Evolutionary conservation across 83 land plant species (phyloP).

Genomic region (Thuja plicata): DNA sequence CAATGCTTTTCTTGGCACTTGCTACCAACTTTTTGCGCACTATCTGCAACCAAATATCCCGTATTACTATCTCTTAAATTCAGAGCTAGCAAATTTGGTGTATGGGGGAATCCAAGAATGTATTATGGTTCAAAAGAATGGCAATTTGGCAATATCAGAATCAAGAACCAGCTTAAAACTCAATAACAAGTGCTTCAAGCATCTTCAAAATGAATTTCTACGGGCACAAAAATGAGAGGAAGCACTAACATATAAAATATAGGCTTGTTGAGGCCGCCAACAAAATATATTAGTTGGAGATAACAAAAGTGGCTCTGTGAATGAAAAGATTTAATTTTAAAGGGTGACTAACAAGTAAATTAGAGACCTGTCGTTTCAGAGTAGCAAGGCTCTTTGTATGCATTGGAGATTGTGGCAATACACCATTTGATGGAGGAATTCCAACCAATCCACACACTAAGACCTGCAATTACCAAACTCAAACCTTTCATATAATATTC

Average conservation of each 20-base stretch:
- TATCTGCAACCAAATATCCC: not conserved
- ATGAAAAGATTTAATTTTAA: not conserved
- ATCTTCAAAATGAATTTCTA: not conserved
- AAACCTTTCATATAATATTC: not conserved
- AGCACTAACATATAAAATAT: not conserved
- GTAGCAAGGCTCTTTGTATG: slow-evolving; percentile 22
- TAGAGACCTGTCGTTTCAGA: slow-evolving; percentile 16
- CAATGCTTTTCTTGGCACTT: too few relatives aligned
- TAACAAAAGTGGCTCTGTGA: not conserved
- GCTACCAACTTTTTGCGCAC: too few relatives aligned
- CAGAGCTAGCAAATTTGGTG: not conserved
- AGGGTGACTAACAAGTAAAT: not conserved
- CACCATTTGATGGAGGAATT: slow-evolving; percentile 29
- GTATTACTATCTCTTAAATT: not conserved
- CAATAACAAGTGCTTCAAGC: not conserved
- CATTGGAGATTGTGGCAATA: slow-evolving; percentile 32
- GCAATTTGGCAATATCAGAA: not conserved
- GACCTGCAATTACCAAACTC: not conserved
- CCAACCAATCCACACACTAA: slow-evolving; percentile 22
- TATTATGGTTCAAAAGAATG: too few relatives aligned
- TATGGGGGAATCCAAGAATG: too few relatives aligned
- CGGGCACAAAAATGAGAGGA: not conserved
- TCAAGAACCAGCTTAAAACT: not conserved
- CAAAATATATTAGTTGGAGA: not conserved
- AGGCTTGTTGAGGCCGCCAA: not conserved